phyloP scores from a whole-genome alignment of 352 stramenopile genomes.

The Phytopythium chamaehyphon region DNA sequence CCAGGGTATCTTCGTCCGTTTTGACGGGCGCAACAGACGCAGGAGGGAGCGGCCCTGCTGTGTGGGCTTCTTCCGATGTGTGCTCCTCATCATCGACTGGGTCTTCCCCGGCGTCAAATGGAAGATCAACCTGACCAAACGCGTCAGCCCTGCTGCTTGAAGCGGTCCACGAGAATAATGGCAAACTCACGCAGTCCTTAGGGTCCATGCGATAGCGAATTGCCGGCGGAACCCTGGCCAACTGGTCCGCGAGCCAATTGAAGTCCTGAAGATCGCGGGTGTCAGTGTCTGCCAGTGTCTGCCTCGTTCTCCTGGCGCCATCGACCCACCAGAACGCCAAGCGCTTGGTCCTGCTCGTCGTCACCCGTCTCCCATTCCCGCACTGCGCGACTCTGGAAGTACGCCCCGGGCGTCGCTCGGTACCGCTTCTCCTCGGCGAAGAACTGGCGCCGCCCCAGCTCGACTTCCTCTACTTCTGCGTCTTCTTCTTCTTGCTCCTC shows the following conservation, averaged over 20 bases:
- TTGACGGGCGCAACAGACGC: slow-evolving; percentile 1
- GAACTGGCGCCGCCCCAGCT: slow-evolving; percentile 38
- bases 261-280: slow-evolving; percentile 41
- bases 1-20: slow-evolving; percentile 23
- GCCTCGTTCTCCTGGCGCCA: not conserved
- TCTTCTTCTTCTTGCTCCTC: slow-evolving; percentile 12
- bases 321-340: slow-evolving; percentile 38
- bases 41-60: not conserved
- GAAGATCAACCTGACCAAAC: slow-evolving; percentile 32
- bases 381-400: slow-evolving; percentile 62
- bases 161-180: not conserved
- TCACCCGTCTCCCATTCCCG: slow-evolving; percentile 65
- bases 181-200: slow-evolving; percentile 60
- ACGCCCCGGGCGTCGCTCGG: slow-evolving; percentile 25
- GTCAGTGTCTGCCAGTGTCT: not conserved
- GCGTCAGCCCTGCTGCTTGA: slow-evolving; percentile 1
- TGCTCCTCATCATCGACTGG: not conserved
- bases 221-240: slow-evolving; percentile 36
- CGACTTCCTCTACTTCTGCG: not conserved
- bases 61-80: not conserved
- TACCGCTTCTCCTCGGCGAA: slow-evolving; percentile 60
- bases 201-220: slow-evolving; percentile 65
- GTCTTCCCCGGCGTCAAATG: slow-evolving; percentile 20
- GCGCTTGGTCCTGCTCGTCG: slow-evolving; percentile 14
- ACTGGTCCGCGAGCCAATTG: slow-evolving; percentile 55